Conservation (phyloP, 2,329 filamentous ascomycete species). For the Ceratocystis cacaofunesta region DNA sequence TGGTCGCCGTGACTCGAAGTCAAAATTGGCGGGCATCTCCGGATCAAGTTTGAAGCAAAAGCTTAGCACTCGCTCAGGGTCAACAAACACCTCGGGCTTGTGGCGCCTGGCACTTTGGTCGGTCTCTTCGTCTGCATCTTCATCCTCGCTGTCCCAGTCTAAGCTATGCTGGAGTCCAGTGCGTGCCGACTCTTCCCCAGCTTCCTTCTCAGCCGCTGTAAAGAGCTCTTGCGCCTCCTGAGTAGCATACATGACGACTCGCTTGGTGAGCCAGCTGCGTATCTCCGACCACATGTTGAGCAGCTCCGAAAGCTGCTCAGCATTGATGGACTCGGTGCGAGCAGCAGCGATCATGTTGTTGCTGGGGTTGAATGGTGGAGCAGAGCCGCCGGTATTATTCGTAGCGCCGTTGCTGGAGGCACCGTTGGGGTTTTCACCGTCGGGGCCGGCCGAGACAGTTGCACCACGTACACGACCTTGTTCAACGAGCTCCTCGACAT, state of each 20-base stretch:
- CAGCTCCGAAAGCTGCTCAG: slow-evolving; percentile 32
- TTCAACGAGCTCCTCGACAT: slow-evolving; percentile 58
- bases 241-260: slow-evolving; percentile 29
- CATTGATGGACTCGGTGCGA: slow-evolving; percentile 24
- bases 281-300: slow-evolving; percentile 43
- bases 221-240: slow-evolving; percentile 45
- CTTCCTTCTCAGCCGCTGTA: slow-evolving; percentile 53
- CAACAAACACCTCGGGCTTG: slow-evolving; percentile 22
- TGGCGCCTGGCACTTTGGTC: slow-evolving; percentile 19
- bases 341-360: slow-evolving; percentile 19
- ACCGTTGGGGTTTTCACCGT: slow-evolving; percentile 20
- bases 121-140: slow-evolving; percentile 44
- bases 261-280: slow-evolving; percentile 28
- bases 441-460: neutral
- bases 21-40: slow-evolving; percentile 31
- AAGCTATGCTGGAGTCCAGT: slow-evolving; percentile 50
- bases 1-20: slow-evolving; percentile 24
- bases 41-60: slow-evolving; percentile 32
- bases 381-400: neutral
- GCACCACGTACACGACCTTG: slow-evolving; percentile 32
- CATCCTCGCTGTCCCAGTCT: slow-evolving; percentile 37
- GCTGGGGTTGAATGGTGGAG: slow-evolving; percentile 10
- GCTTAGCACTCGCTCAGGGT: slow-evolving; percentile 35
- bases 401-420: neutral
- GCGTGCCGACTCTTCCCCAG: slow-evolving; percentile 52